phyloP scores from a whole-genome alignment of 768 basidiomycete species.

The Amanita muscaria region DNA sequence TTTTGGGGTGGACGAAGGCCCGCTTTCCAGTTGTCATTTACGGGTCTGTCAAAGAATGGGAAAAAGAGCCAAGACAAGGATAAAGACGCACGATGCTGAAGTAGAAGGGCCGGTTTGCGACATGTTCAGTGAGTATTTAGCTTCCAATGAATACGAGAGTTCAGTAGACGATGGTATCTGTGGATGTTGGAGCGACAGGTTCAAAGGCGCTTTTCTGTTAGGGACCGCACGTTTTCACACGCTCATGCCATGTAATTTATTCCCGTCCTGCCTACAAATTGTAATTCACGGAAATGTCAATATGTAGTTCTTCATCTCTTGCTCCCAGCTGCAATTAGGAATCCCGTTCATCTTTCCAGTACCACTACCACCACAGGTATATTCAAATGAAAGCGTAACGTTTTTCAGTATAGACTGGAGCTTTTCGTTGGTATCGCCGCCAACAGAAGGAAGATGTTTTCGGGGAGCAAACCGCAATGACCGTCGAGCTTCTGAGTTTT shows the following conservation, averaged over 20 bases:
- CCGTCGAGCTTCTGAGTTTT: constrained; percentile 1
- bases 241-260: constrained; percentile 6
- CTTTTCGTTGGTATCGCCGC: constrained; percentile 8
- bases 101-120: constrained; percentile 24
- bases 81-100: constrained; percentile 22
- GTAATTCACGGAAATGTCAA: constrained; percentile 46
- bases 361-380: constrained; percentile 37
- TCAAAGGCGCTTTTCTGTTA: neutral
- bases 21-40: constrained; percentile 55
- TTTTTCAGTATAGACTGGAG: constrained; percentile 25
- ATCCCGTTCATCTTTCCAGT: constrained; percentile 23
- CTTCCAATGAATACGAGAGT: neutral
- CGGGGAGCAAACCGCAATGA: constrained; percentile 8
- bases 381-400: constrained; percentile 22
- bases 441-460: no score
- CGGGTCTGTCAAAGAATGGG: constrained; percentile 18
- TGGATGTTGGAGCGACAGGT: constrained; percentile 4
- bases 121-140: constrained; percentile 10
- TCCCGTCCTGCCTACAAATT: no score
- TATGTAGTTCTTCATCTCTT: constrained; percentile 51
- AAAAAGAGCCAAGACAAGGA: neutral
- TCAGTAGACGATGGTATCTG: neutral
- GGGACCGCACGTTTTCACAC: constrained; percentile 5
- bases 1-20: constrained; percentile 81
- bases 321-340: constrained; percentile 52